Base-by-base conservation (phyloP, 805 yeast genomes). In the Sugiyamaella chiloensis region DNA sequence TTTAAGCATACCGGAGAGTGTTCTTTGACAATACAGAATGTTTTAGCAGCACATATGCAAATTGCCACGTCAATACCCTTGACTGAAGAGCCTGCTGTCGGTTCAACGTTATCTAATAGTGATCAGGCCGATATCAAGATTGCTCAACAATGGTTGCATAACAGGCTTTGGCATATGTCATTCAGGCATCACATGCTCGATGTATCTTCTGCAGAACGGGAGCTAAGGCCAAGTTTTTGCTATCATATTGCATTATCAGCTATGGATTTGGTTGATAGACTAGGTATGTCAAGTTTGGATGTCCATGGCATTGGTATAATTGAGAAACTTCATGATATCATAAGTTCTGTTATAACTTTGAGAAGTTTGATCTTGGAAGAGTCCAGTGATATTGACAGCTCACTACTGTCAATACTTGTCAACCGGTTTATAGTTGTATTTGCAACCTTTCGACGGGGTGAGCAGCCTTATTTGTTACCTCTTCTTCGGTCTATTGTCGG, bases 291-390 rank as follows among this genome's bases (percentile, higher is more conserved):
- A 6, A 31, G 36, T 16, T 31, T 31, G 7, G 36, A 31, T 7
- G 36, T 31, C 7, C 36, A 31, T 31, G 36, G 36, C 6, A 31
- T 31, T 31, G 36, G 36, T 6, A 31, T 31, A 11, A 17, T 31
- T 6, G 36, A 31, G 36, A 31, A 31, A 16, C 19, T 31, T 11
- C 14, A 31, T n/a, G 36, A 31, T 17, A 31, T 31, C 36, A 31
- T 31, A 12, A 11, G 17, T 8, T 17, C 14, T 7, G 36, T 31
- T 7, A 17, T 31, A 6, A 12, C 14, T n/a, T n/a, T 31, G 14
- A 31, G 14, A 31, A 31, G 19, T 7, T 12, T 31, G 19, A 31
- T 31, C 6, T 16, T 12, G 19, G 36, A 31, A n/a, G 36, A 31
- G 19, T 7, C 7, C 8, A 31, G 7, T 31, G 19, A 31, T n/a